Evolutionary conservation across 2,329 filamentous ascomycete species (phyloP), one percentile per base, ranked within the genome.

Genomic region (Xylaria multiplex): DNA sequence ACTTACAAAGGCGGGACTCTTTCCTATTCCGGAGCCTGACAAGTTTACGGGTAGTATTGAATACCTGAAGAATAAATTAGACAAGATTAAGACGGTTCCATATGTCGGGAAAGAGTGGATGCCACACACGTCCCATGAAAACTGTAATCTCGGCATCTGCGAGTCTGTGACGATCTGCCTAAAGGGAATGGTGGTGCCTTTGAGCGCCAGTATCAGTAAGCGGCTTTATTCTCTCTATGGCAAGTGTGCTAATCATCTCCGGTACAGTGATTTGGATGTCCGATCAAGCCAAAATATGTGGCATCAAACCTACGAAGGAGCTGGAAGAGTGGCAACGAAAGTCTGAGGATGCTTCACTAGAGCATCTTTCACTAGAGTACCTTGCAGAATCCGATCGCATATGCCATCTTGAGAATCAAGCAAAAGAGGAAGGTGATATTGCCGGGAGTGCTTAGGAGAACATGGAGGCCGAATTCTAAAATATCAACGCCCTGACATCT

Each of bases 291-390:
- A 19, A 67, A n/a, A 63, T 42, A 19, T 70, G 69, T 6, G 71
- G 71, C 19, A 57, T 68, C 22, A 19, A 65, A 42, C 71, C 77
- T 27, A 72, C 67, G 27, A 65, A 66, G 4, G 62, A 77, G 45
- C 71, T 78, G 19, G 63, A 71, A 43, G 42, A 60, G n/a, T 69
- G 65, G 64, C 55, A 77, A 76, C 65, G 64, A 61, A 62, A 40
- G 14, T 50, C 61, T 14, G 11, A 59, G 22, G 35, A 58, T 30
- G 14, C 37, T 40, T 50, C 58, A 13, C n/a, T 14, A 11, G 43
- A 65, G 19, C n/a, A 19, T 22, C 1, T 43, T 40, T 50, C 58
- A 13, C n/a, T 14, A 11, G 43, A 65, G 19, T 13, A 19, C n/a
- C 1, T 43, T 46, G 19, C 22, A 2, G 27, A 61, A 5, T 16